phyloP scores from a whole-genome alignment of 2,329 filamentous ascomycete genomes.

The Monosporascus sp. region DNA sequence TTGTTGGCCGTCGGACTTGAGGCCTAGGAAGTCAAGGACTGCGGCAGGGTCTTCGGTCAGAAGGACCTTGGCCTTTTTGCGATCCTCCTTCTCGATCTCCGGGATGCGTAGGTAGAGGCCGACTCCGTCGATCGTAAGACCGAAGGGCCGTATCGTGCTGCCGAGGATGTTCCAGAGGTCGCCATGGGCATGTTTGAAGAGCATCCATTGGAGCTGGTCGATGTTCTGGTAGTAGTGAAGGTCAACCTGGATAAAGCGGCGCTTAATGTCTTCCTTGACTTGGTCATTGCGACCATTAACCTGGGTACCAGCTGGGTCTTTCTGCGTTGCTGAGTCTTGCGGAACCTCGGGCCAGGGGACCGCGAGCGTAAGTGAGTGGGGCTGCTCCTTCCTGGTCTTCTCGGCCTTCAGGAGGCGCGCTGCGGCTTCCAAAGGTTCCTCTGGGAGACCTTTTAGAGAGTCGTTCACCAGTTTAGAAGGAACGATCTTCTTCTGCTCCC shows the following conservation, averaged over 20 bases:
- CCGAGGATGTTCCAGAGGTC: conserved; percentile 65
- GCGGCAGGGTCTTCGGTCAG: conserved; percentile 53
- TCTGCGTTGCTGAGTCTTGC: not conserved
- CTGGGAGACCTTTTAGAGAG: not conserved
- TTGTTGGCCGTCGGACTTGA: conserved; percentile 38
- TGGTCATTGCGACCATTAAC: conserved; percentile 6
- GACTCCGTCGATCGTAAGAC: conserved; percentile 59
- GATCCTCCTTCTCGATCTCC: conserved; percentile 59
- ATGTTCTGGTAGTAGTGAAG: conserved; percentile 47
- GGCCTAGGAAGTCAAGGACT: conserved; percentile 59
- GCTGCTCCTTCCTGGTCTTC: conserved; percentile 25
- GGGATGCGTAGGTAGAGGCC: conserved; percentile 62
- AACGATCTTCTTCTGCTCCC: conserved; percentile 19
- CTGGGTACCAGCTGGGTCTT: too few species aligned
- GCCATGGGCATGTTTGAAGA: conserved; percentile 68
- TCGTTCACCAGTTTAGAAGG: not conserved
- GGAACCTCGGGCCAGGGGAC: conserved; percentile 46
- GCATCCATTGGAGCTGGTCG: conserved; percentile 52
- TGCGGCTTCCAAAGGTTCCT: conserved; percentile 25
- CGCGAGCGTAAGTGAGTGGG: conserved; percentile 40
- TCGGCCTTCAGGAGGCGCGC: conserved; percentile 41
- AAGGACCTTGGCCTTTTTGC: conserved; percentile 52
- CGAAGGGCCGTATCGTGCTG: conserved; percentile 56
- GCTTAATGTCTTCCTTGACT: not conserved
- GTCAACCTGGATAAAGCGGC: conserved; percentile 64